Evolutionary conservation across 768 basidiomycete genomes (phyloP).

Genomic region (Pulveroboletus sp.): DNA sequence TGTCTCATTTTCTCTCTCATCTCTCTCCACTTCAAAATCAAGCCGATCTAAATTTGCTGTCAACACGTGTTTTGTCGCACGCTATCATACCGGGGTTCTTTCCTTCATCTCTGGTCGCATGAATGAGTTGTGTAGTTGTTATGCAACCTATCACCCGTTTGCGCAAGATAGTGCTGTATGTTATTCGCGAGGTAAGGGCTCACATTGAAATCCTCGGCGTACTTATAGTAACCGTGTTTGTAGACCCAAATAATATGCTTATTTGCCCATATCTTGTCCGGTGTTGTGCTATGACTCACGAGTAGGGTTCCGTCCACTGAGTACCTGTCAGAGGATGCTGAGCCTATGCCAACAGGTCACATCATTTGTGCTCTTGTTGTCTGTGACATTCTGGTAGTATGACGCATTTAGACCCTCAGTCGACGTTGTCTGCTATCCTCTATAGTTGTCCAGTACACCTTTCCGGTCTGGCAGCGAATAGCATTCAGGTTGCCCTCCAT

Average conservation of each 20-base stretch:
- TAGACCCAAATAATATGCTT: slow-evolving; percentile 10
- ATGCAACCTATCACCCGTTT: slow-evolving; percentile 4
- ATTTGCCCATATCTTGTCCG: slow-evolving; percentile 3
- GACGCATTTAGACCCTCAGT: neutral
- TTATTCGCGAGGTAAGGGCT: slow-evolving; percentile 16
- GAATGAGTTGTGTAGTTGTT: slow-evolving; percentile 8
- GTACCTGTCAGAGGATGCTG: neutral
- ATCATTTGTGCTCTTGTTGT: neutral
- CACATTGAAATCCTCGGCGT: neutral
- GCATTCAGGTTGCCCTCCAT: neutral
- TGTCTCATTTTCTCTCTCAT: slow-evolving; percentile 98
- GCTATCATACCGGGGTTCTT: neutral
- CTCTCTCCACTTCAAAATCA: slow-evolving; percentile 99
- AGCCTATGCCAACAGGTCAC: neutral
- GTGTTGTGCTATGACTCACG: neutral
- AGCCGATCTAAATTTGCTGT: slow-evolving; percentile 68
- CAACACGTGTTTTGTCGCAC: neutral
- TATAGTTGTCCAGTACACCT: neutral
- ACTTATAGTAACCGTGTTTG: slow-evolving; percentile 2
- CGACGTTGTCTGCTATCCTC: neutral
- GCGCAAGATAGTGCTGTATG: slow-evolving; percentile 27
- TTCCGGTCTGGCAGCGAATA: neutral
- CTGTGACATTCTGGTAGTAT: neutral
- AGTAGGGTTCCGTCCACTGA: slow-evolving; percentile 1
- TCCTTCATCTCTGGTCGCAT: neutral